Percentiles rank a stretch among this genome's conserved stretches.
Conservation (phyloP, 495 filamentous ascomycete species). For the Acidomyces sp. region DNA sequence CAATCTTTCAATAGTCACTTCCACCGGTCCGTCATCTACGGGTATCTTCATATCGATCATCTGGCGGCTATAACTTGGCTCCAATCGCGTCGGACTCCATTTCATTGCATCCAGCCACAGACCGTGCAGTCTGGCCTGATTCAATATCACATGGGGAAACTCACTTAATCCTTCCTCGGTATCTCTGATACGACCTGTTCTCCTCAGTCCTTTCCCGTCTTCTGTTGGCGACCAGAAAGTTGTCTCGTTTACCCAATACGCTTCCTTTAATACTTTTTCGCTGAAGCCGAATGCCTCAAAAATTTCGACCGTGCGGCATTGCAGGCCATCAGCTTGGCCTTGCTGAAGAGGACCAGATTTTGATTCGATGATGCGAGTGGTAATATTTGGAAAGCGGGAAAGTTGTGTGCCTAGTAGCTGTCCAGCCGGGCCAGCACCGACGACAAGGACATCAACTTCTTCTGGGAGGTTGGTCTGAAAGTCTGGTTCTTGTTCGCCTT, state of each 20-base stretch:
- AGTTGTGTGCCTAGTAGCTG: conserved; percentile 58
- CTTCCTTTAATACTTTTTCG: conserved; percentile 56
- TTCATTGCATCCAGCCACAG: conserved; percentile 24
- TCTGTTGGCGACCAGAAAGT: conserved; percentile 29
- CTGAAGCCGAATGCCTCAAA: conserved; percentile 64
- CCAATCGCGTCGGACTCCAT: conserved; percentile 20
- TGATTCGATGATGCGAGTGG: conserved; percentile 51
- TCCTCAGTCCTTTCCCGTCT: conserved; percentile 36
- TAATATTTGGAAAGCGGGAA: conserved; percentile 41
- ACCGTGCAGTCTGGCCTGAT: conserved; percentile 46
- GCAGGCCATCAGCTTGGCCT: conserved; percentile 73
- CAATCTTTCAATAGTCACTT: conserved; percentile 15
- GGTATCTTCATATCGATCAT: conserved; percentile 22
- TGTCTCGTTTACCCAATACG: conserved; percentile 56
- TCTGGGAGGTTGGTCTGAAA: conserved; percentile 17
- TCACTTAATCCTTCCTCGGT: conserved; percentile 52
- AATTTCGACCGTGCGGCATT: conserved; percentile 69
- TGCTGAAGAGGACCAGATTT: conserved; percentile 45
- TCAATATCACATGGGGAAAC: conserved; percentile 61
- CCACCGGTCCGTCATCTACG: conserved; percentile 2
- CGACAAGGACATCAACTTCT: conserved; percentile 45
- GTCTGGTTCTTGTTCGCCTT: conserved; percentile 16
- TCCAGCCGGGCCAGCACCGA: conserved; percentile 56
- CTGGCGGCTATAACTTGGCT: conserved; percentile 26
- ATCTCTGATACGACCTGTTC: conserved; percentile 45